Conservation (phyloP, 768 basidiomycete species). For the Termitomyces sp. region DNA sequence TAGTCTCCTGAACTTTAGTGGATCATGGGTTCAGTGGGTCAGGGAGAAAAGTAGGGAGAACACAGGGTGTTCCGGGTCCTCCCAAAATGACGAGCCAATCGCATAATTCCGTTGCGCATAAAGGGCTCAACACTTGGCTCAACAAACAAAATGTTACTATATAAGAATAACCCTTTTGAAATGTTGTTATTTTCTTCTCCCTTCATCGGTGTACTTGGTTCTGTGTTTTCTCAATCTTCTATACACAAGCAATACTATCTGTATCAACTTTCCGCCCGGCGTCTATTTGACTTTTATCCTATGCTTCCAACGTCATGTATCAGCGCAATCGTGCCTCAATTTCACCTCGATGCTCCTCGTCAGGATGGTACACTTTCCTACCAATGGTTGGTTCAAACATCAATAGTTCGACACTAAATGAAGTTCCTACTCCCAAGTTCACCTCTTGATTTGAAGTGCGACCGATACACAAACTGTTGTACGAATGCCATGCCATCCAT, state of each 20-base stretch:
- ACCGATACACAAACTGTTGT: neutral
- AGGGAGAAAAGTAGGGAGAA: constrained; percentile 33
- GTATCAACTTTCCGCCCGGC: too few species aligned
- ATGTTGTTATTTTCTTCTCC: neutral
- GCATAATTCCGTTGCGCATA: constrained; percentile 41
- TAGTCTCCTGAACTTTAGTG: constrained; percentile 72
- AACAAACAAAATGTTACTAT: constrained; percentile 6
- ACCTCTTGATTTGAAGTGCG: neutral
- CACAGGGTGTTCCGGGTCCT: neutral
- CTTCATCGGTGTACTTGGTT: neutral
- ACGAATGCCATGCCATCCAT: neutral
- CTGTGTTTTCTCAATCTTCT: neutral
- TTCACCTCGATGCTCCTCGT: neutral
- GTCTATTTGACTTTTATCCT: neutral
- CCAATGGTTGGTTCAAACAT: neutral
- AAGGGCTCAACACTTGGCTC: constrained; percentile 33
- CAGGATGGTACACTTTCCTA: neutral
- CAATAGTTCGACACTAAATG: neutral
- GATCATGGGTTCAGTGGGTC: constrained; percentile 88
- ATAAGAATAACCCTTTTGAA: neutral
- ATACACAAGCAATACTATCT: neutral
- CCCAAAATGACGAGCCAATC: constrained; percentile 30
- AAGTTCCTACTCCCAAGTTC: neutral
- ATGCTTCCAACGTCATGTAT: neutral
- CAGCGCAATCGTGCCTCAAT: neutral